Conservation (phyloP, 129 eudicot species). For the Ambrosia trifida region DNA sequence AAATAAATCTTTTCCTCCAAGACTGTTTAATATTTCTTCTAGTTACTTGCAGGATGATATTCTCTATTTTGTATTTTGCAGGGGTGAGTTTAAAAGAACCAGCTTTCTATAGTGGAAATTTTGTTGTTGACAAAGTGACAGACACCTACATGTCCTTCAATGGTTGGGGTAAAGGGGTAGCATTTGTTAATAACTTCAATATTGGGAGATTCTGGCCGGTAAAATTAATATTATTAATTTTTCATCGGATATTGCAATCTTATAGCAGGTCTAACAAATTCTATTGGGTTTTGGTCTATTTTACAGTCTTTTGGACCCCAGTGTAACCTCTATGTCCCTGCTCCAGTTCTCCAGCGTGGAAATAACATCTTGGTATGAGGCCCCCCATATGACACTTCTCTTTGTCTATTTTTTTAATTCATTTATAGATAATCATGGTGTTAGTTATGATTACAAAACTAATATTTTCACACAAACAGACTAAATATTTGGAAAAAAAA, state of each 20-base stretch:
- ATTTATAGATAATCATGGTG: neutral
- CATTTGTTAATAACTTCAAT: constrained; percentile 73
- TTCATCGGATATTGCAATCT: constrained; percentile 7
- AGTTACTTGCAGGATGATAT: neutral
- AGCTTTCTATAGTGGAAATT: constrained; percentile 63
- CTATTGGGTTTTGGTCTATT: neutral
- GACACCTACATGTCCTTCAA: constrained; percentile 78
- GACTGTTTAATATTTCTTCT: neutral
- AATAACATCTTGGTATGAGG: constrained; percentile 67
- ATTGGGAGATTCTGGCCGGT: constrained; percentile 97
- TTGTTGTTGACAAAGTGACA: constrained; percentile 47
- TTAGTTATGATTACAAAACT: neutral
- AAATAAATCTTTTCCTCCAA: neutral
- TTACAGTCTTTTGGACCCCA: constrained; percentile 86
- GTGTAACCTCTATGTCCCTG: constrained; percentile 90
- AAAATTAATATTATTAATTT: constrained; percentile 24
- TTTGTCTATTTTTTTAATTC: neutral
- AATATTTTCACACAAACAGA: neutral
- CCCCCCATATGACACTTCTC: neutral
- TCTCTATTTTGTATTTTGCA: constrained; percentile 25
- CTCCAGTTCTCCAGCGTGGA: constrained; percentile 72
- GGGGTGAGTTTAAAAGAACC: constrained; percentile 55
- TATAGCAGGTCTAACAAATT: constrained; percentile 5
- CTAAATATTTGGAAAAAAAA: neutral
- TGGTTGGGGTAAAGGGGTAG: constrained; percentile 96